Evolutionary conservation across 2,329 filamentous ascomycete species (phyloP), one percentile per base, ranked within the genome.

Genomic region (Ophiostoma australiae): DNA sequence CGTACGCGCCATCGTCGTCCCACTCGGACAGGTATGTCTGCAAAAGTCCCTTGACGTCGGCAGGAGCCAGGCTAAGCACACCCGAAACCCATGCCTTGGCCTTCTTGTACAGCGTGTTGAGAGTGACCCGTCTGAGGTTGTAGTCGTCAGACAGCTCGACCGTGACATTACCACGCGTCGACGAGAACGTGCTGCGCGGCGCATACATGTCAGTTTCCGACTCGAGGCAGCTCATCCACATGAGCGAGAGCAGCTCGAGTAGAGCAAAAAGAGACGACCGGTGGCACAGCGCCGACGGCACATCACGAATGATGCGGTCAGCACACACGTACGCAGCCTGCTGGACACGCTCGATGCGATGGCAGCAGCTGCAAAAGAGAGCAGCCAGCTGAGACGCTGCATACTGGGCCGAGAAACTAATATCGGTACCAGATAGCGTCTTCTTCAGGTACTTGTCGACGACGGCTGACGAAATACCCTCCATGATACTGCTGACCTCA

Each of bases 11-110:
- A 74, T 97, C 92, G 75, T 98, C 94, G 73, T 96, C 91, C 75
- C 94, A 97, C 75, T 97, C 94, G 0, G 96, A 97, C 20, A 99
- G 85, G 78, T 99, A 98, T 0, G 95, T 98, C 81, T 97, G 95
- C 63, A 99, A 84, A 27, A 99, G 84, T 0, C 96, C 95, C 80
- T 99, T 99, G 72, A 98, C 89, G 79, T 99, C 94, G 33, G 97
- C 84, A 6, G 95, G 94, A 2, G 96, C 93, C 67, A 97, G 86
- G 75, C 91, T 90, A 75, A 98, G 89, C 8, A 92, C 91, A 41
- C 87, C 83, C 27, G 87, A 88, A 0, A 99, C 90, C 95, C 95
- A 99, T 4, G 80, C 80, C 74, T 88, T 91, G 44, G 94, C 93
- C 75, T 88, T 89, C 73, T 87, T 89, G 77, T 96, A 89, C 39